Percentiles rank a stretch among this genome's conserved stretches.
Evolutionary conservation across 805 yeast genomes (phyloP).

Genomic region (Pichia kluyveri): DNA sequence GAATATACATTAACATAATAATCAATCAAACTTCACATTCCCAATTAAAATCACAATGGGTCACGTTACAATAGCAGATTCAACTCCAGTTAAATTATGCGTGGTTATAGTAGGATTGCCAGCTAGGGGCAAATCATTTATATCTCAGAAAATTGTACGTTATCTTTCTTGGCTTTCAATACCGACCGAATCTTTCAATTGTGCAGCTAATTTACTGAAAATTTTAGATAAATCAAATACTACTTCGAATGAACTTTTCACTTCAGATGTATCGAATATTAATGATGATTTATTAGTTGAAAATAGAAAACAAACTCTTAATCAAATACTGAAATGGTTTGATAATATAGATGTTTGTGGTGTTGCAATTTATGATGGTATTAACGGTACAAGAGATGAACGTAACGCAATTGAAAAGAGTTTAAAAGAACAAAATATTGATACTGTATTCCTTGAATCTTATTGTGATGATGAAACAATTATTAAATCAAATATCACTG

Average conservation of each 20-base stretch:
- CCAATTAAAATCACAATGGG: constrained; percentile 28
- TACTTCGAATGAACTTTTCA: constrained; percentile 61
- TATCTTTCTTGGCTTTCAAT: constrained; percentile 90
- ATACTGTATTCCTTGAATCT: constrained; percentile 88
- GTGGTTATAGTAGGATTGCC: constrained; percentile 86
- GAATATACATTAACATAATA: too few species aligned
- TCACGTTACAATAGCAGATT: constrained; percentile 48
- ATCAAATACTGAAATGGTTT: constrained; percentile 85
- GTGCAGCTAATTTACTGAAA: constrained; percentile 74
- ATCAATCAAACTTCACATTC: too few species aligned
- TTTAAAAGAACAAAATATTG: constrained; percentile 56
- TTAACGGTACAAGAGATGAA: constrained; percentile 72
- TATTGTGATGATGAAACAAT: constrained; percentile 80
- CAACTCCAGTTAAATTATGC: constrained; percentile 68
- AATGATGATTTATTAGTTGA: constrained; percentile 46
- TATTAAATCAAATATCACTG: constrained; percentile 56
- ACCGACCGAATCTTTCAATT: constrained; percentile 79
- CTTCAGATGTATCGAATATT: constrained; percentile 38
- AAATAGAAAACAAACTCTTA: constrained; percentile 65
- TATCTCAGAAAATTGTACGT: constrained; percentile 88
- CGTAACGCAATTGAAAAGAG: constrained; percentile 51
- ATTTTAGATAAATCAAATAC: constrained; percentile 46
- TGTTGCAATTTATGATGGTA: constrained; percentile 91
- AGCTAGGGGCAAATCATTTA: constrained; percentile 89
- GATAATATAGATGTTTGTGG: constrained; percentile 60